Percentiles rank a stretch among this genome's conserved stretches.
Evolutionary conservation across 768 basidiomycete genomes (phyloP).

Genomic region (Suillus subluteus): DNA sequence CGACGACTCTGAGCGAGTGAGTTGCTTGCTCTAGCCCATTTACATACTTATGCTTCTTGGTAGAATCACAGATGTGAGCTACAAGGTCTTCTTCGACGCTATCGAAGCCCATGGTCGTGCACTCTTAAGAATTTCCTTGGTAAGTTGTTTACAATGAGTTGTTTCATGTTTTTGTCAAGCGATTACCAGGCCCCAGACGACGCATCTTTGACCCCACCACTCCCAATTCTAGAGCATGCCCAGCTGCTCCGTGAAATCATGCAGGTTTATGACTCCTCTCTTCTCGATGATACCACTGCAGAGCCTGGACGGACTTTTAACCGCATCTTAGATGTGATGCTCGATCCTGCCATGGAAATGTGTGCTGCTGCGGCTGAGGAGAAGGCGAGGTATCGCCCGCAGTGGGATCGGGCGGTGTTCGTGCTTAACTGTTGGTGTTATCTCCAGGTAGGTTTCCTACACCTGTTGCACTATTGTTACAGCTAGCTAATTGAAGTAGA

Average conservation of each 20-base stretch:
- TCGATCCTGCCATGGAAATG: conserved; percentile 84
- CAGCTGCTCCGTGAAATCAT: conserved; percentile 89
- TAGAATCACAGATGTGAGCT: conserved; percentile 82
- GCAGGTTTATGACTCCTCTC: conserved; percentile 84
- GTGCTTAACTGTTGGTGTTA: conserved; percentile 86
- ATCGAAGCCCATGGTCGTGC: conserved; percentile 84
- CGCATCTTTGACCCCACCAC: conserved; percentile 70
- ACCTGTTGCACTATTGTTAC: not conserved
- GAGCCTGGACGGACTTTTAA: conserved; percentile 47
- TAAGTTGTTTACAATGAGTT: conserved; percentile 32
- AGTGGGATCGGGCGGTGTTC: conserved; percentile 86
- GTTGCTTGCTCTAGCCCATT: conserved; percentile 23
- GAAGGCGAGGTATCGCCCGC: conserved; percentile 53
- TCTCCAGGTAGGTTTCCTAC: conserved; percentile 61
- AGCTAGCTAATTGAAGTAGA: conserved; percentile 40
- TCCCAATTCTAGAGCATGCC: conserved; percentile 77
- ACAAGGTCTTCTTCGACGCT: conserved; percentile 86
- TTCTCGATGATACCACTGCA: conserved; percentile 53
- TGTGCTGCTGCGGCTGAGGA: conserved; percentile 69
- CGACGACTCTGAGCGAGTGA: conserved; percentile 79
- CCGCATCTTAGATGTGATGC: conserved; percentile 79
- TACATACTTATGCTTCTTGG: not conserved
- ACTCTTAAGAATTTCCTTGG: conserved; percentile 54
- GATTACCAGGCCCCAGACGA: conserved; percentile 64
- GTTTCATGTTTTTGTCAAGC: not conserved